A percentile compares a stretch with the other conserved stretches of the same genome.
Conservation (phyloP, 129 eudicot species). For the Erigeron canadensis region DNA sequence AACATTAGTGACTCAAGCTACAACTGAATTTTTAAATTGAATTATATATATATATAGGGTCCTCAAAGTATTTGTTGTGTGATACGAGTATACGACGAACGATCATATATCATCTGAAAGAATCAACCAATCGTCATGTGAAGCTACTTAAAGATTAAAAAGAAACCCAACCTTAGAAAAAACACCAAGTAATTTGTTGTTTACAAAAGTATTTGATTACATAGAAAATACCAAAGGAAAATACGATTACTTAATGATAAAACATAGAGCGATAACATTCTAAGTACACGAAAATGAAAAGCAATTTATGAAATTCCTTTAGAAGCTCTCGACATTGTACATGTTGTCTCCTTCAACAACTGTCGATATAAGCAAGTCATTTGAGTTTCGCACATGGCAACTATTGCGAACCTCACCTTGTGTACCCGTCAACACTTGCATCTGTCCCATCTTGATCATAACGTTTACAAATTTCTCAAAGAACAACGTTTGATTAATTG, state of each 20-base stretch:
- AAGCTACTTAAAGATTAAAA: too few relatives aligned
- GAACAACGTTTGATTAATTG: slow-evolving; percentile 59
- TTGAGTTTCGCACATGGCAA: slow-evolving; percentile 52
- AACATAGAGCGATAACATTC: slow-evolving; percentile 23
- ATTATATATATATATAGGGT: too few relatives aligned
- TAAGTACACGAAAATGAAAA: slow-evolving; percentile 1
- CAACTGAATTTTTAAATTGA: too few relatives aligned
- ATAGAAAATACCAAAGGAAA: slow-evolving; percentile 9
- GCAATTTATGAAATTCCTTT: slow-evolving; percentile 18
- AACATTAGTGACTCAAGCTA: too few relatives aligned
- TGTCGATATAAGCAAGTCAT: slow-evolving; percentile 27
- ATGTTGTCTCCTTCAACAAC: slow-evolving; percentile 30
- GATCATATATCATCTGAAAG: too few relatives aligned
- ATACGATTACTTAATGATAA: not conserved
- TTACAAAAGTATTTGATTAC: not conserved
- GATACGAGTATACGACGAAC: too few relatives aligned
- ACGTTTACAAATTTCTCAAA: slow-evolving; percentile 60
- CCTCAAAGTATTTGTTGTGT: too few relatives aligned
- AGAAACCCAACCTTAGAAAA: too few relatives aligned
- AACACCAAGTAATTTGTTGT: not conserved
- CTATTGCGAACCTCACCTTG: slow-evolving; percentile 67
- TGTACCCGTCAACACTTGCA: slow-evolving; percentile 56
- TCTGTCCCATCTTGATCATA: slow-evolving; percentile 76
- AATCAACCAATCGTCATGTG: too few relatives aligned
- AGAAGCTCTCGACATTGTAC: slow-evolving; percentile 20